Base-by-base conservation (phyloP, 1,284 basidiomycete genomes). In the Baeospora myosura region DNA sequence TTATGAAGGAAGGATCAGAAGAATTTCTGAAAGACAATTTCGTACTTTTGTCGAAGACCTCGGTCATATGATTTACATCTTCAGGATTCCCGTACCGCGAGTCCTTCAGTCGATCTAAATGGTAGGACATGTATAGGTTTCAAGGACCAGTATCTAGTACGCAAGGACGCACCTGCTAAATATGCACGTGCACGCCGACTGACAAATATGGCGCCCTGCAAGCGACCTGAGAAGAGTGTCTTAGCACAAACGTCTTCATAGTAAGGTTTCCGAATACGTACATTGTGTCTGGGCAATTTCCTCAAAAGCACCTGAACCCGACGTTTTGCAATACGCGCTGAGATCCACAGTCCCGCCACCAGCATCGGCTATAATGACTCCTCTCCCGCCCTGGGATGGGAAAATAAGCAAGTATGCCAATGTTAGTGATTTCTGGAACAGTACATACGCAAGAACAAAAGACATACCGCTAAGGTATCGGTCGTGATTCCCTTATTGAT, bases 291-390 rank as follows among this genome's bases (percentile, higher is more conserved):
- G 83, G 2, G 83, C 83, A 48, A 86, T 77, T 61, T 88, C 83
- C 57, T 88, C 82, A 49, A 87, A 84, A 6, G 80, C 73, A 12
- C 87, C 72, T 1, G 84, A 84, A 16, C 47, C 68, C 58, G 40
- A 70, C 73, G 75, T 74, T 40, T 87, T 81, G 0, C 75, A 80
- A 51, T 87, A 88, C 3, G 82, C 79, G 47, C 80, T 83, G 51
- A 88, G 81, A 56, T 88, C 84, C 30, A 87, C 68, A 0, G 84
- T 88, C 24, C 84, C 84, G 42, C 85, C 85, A 44, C 85, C 84
- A 2, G 84, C 84, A 56, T 88, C 85, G 12, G 78, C 81, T 25
- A 88, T 78, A 17, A 87, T 65, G 60, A 87, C 86, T 8, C 32
- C 32, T 8, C 12, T n/a, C n/a, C n/a, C n/a, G n/a, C 32, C 8